These are phyloP conservation scores for Rutstroemia sp. DNA, from an alignment of 2,329 filamentous ascomycete species.

Conservation along the genomic window DNA sequence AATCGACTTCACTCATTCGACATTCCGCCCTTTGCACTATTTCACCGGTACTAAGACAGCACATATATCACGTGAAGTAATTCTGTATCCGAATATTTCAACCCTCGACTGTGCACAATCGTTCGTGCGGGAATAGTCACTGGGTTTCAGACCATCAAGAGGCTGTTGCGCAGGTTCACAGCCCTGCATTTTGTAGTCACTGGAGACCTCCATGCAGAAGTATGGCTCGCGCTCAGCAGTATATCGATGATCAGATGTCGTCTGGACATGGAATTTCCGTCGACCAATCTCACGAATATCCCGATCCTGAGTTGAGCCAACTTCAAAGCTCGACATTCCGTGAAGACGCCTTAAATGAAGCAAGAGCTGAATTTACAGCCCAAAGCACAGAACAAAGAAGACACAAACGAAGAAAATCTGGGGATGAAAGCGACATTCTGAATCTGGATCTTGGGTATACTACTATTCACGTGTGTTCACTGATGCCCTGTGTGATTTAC, in stretches of 20 bases:
- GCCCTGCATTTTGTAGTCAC: too few relatives aligned
- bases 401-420: constrained; percentile 4
- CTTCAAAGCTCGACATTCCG: constrained; percentile 6
- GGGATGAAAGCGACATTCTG: constrained; percentile 5
- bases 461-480: not conserved
- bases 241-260: not conserved
- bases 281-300: constrained; percentile 8
- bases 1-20: too few relatives aligned
- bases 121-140: too few relatives aligned
- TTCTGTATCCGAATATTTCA: too few relatives aligned
- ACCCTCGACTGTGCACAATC: too few relatives aligned
- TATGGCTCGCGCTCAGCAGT: too few relatives aligned
- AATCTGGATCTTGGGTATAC: not conserved
- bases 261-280: not conserved
- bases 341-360: not conserved
- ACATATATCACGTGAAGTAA: too few relatives aligned
- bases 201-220: too few relatives aligned
- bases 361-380: constrained; percentile 9
- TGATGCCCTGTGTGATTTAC: not conserved
- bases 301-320: constrained; percentile 13
- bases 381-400: constrained; percentile 6
- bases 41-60: too few relatives aligned
- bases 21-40: too few relatives aligned
- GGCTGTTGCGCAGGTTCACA: too few relatives aligned
- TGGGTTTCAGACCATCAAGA: too few relatives aligned